Base-by-base conservation (phyloP, 1,139 yeast genomes). In the Debaryomyces udenii region DNA sequence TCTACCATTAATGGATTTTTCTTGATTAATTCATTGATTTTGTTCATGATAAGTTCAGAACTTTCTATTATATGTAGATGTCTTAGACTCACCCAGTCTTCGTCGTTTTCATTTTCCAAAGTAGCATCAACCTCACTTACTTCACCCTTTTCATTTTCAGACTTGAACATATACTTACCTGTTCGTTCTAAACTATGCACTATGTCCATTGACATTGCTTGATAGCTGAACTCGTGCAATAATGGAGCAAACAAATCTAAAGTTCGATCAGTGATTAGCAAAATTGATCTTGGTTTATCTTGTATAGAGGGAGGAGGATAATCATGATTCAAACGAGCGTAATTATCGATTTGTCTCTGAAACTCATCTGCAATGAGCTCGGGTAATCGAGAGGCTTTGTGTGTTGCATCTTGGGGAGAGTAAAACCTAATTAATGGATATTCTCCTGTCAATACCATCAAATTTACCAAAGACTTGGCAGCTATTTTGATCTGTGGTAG, bases 191-290 rank as follows among this genome's bases (percentile, higher is more conserved):
- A 67, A 33, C 69, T 62, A 29, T 69, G 73, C 28, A 77, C 76
- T 37, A 81, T 62, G 61, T 93, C 99, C 69, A 85, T 83, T 11
- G 93, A 86, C 88, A 91, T 84, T 5, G 97, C 93, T 62, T 93
- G 96, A 61, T 90, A 94, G n/a, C 86, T 80, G 62, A 91, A 89
- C 59, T 90, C 96, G 61, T 93, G 99, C 41, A 91, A 64, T 37
- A 94, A 61, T 0, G 98, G 96, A 3, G 96, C 87, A 55, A 80
- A 79, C 43, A 86, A 70, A 61, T 94, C 99, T 58, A 90, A 61
- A 1, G 96, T 76, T 47, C 99, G 74, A 62, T 93, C 99, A 4
- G 87, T 70, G 24, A 93, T 80, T 38, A 93, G 62, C 51, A 91
- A 74, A 1, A 88, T 74, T 0, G 96, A 79, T 50, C 96, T 74